A percentile compares a stretch with the other conserved stretches of the same genome.
These are phyloP conservation scores for Hymenoscyphus repandus DNA, from an alignment of 2,329 filamentous ascomycete genomes.

Conservation along the genomic window DNA sequence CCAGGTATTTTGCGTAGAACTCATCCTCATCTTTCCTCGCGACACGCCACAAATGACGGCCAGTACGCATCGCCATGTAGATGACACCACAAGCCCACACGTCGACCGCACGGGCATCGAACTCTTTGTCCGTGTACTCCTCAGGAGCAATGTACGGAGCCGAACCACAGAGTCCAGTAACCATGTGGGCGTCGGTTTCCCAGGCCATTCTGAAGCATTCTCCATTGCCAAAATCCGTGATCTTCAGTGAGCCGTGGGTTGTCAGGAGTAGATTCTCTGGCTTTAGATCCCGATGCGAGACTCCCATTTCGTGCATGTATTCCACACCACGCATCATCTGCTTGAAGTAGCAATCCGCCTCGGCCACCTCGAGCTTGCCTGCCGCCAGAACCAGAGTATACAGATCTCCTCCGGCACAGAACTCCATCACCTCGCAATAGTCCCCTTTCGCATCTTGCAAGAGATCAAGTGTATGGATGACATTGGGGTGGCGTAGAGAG, in stretches of 20 bases:
- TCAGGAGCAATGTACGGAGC: slow-evolving; percentile 97
- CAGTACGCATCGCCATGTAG: slow-evolving; percentile 99
- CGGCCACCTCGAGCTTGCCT: slow-evolving; percentile 83
- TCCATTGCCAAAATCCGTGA: slow-evolving; percentile 97
- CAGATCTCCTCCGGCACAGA: slow-evolving; percentile 91
- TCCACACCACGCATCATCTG: slow-evolving; percentile 98
- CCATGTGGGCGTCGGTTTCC: slow-evolving; percentile 98
- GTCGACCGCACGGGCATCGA: slow-evolving; percentile 95
- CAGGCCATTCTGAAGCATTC: slow-evolving; percentile 99
- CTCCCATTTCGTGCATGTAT: slow-evolving; percentile 99
- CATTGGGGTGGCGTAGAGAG: slow-evolving; percentile 91
- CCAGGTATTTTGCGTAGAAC: slow-evolving; percentile 91
- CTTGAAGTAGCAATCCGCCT: slow-evolving; percentile 98
- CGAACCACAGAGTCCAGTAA: slow-evolving; percentile 90
- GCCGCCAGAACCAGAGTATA: slow-evolving; percentile 90
- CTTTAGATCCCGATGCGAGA: slow-evolving; percentile 93
- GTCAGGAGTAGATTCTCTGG: slow-evolving; percentile 94
- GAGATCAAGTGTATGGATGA: slow-evolving; percentile 94
- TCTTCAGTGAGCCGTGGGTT: slow-evolving; percentile 87
- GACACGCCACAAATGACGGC: slow-evolving; percentile 92
- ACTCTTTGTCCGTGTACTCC: slow-evolving; percentile 92
- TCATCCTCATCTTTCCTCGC: slow-evolving; percentile 96
- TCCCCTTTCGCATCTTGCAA: slow-evolving; percentile 95
- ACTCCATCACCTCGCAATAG: slow-evolving; percentile 99
- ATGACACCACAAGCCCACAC: slow-evolving; percentile 98